These are phyloP conservation scores for Actinomortierella wolfii DNA, from an alignment of 371 early-diverging fungal species.

Conservation along the genomic window DNA sequence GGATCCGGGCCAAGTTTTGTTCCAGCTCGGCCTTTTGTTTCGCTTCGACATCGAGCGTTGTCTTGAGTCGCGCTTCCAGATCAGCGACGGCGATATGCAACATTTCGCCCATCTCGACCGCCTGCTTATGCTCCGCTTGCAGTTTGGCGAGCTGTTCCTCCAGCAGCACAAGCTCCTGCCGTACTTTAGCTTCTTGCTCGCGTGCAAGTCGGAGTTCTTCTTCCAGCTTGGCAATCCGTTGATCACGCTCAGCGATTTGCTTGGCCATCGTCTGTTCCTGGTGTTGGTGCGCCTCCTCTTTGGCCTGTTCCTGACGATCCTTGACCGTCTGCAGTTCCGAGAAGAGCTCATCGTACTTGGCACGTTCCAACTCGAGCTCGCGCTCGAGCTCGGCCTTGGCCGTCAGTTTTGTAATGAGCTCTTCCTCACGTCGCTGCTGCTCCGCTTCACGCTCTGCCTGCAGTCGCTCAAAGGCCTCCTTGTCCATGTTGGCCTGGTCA, in stretches of 20 bases:
- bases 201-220: too few relatives aligned
- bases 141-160: constrained; percentile 21
- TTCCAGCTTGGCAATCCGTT: too few relatives aligned
- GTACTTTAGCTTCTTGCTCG: too few relatives aligned
- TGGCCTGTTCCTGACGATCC: constrained; percentile 10
- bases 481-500: too few relatives aligned
- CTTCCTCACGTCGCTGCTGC: constrained; percentile 15
- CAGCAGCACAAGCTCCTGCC: constrained; percentile 14
- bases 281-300: constrained; percentile 9
- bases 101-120: constrained; percentile 39
- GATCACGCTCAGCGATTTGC: constrained; percentile 11
- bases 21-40: constrained; percentile 27
- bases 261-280: constrained; percentile 2
- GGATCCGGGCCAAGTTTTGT: constrained; percentile 29
- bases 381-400: constrained; percentile 39
- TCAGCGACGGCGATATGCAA: constrained; percentile 27
- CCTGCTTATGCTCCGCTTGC: constrained; percentile 10
- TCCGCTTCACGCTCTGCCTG: constrained; percentile 11
- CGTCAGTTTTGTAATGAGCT: constrained; percentile 13
- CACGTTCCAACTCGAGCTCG: constrained; percentile 25
- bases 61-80: constrained; percentile 24
- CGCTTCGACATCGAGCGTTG: constrained; percentile 12
- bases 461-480: constrained; percentile 4
- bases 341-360: constrained; percentile 13
- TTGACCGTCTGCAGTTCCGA: constrained; percentile 10